A percentile compares a stretch with the other conserved stretches of the same genome.
phyloP scores from a whole-genome alignment of 2,329 filamentous ascomycete genomes.

The Claviceps pazoutovae region DNA sequence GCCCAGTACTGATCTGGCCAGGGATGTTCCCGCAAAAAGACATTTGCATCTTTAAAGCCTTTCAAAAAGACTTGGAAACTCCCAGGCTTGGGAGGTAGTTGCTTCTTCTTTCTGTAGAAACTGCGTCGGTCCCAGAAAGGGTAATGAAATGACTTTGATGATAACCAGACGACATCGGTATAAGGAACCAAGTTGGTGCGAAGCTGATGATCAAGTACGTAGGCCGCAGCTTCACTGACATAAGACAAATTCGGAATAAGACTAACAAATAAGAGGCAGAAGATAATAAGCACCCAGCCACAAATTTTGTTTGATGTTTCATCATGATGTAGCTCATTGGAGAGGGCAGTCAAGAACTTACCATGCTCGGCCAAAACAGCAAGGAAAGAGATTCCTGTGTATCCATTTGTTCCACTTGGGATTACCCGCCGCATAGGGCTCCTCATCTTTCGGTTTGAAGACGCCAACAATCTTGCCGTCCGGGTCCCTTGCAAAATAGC shows the following conservation, averaged over 20 bases:
- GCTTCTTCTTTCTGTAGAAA: slow-evolving; percentile 75
- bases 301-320: too few relatives aligned
- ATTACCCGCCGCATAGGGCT: slow-evolving; percentile 91
- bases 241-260: slow-evolving; percentile 96
- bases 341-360: slow-evolving; percentile 18
- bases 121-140: slow-evolving; percentile 91
- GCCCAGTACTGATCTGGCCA: slow-evolving; percentile 83
- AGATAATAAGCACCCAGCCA: not conserved
- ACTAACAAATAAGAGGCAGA: slow-evolving; percentile 19
- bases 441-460: slow-evolving; percentile 98
- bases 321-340: too few relatives aligned
- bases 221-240: slow-evolving; percentile 92
- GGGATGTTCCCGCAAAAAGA: slow-evolving; percentile 87
- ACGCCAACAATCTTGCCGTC: slow-evolving; percentile 93
- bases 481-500: slow-evolving; percentile 87
- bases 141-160: slow-evolving; percentile 95
- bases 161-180: slow-evolving; percentile 85
- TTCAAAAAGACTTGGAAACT: slow-evolving; percentile 97
- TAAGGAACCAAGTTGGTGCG: slow-evolving; percentile 89
- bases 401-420: slow-evolving; percentile 99
- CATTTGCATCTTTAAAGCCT: slow-evolving; percentile 91
- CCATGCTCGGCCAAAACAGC: slow-evolving; percentile 90
- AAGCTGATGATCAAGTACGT: slow-evolving; percentile 81
- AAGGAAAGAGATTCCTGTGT: slow-evolving; percentile 91
- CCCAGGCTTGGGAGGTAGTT: slow-evolving; percentile 76